Percentiles rank a stretch among this genome's conserved stretches.
These are phyloP conservation scores for Ceratocystis diversiconidia DNA, from an alignment of 2,329 filamentous ascomycete genomes.

Conservation along the genomic window DNA sequence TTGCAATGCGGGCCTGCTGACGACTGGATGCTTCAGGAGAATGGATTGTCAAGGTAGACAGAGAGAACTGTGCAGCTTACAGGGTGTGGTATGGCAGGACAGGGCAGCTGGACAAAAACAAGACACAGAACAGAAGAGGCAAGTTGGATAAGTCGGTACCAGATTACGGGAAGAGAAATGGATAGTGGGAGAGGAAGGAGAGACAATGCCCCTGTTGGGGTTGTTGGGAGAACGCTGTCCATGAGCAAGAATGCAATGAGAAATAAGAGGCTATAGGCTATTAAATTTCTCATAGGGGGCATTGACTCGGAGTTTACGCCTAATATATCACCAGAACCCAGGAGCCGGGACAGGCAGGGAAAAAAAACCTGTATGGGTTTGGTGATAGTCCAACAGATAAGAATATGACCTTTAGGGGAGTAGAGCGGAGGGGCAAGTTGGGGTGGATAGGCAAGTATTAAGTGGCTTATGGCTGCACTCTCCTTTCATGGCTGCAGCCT, in stretches of 20 bases:
- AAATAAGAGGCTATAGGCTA: background rate
- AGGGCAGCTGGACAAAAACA: background rate
- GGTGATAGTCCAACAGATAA: background rate
- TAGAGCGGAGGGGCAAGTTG: too few species aligned
- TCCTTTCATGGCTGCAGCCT: background rate
- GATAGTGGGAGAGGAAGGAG: background rate
- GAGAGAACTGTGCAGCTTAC: background rate
- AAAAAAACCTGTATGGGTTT: background rate
- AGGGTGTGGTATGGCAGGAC: background rate
- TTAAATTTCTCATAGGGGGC: background rate
- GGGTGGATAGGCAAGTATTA: background rate
- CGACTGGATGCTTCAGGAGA: background rate
- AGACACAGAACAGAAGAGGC: background rate
- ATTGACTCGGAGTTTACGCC: background rate
- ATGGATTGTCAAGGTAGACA: background rate
- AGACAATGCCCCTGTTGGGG: background rate
- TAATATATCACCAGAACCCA: background rate
- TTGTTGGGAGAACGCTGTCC: background rate
- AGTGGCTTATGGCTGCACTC: background rate
- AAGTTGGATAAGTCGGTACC: background rate
- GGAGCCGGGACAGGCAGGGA: background rate
- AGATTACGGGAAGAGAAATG: background rate
- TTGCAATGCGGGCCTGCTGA: background rate
- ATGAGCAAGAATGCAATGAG: background rate
- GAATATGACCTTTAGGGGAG: too few species aligned